These are phyloP conservation scores for Solanum clarkiae DNA, from an alignment of 257 asterid genomes.

Conservation along the genomic window DNA sequence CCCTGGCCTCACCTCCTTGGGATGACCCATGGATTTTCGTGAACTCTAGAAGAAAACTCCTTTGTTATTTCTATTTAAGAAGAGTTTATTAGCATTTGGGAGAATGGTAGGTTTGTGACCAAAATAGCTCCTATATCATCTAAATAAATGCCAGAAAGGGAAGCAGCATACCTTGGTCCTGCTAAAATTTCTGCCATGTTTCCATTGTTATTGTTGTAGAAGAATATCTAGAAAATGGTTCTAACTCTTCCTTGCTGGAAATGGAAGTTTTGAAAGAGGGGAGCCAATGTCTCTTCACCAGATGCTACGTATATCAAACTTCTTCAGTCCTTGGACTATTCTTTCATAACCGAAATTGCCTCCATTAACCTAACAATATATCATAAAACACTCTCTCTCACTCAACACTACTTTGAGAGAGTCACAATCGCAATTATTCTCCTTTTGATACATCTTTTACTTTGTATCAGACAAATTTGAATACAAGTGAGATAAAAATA, in stretches of 20 bases:
- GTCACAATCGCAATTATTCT: not conserved
- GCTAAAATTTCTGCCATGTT: conserved; percentile 97
- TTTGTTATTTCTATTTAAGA: conserved; percentile 56
- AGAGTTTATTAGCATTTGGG: conserved; percentile 82
- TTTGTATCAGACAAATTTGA: not conserved
- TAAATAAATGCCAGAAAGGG: not conserved
- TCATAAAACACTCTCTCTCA: not conserved
- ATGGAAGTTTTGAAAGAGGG: conserved; percentile 82
- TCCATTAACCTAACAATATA: not conserved
- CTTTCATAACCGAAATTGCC: not conserved
- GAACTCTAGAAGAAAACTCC: conserved; percentile 46
- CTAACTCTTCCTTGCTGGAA: conserved; percentile 57
- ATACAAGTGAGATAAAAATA: not conserved
- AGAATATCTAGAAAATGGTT: conserved; percentile 67
- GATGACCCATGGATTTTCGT: conserved; percentile 83
- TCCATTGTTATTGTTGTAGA: conserved; percentile 95
- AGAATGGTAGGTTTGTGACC: conserved; percentile 97
- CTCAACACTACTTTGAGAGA: not conserved
- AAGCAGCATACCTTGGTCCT: conserved; percentile 63
- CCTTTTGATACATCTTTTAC: not conserved
- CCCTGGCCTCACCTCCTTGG: conserved; percentile 87
- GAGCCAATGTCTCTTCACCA: conserved; percentile 86
- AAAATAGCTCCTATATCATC: conserved; percentile 72
- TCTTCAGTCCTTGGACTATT: not conserved
- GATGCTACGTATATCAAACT: conserved; percentile 69